Base-by-base conservation (phyloP, 306 rosid species). In the Fragaria ananassa region DNA sequence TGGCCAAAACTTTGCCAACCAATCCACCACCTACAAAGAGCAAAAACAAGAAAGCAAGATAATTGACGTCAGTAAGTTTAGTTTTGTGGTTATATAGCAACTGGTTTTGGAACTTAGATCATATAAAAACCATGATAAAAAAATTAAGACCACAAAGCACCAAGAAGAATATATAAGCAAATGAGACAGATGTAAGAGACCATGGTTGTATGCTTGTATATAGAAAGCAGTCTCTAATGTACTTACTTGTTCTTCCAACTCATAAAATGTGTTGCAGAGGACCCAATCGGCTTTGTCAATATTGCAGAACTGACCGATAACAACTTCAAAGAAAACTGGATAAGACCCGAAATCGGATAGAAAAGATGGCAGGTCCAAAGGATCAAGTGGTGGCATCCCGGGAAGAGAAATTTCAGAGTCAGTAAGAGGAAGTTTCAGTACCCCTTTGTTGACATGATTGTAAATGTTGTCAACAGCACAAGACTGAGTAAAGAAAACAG, bases 241-340 rank as follows among this genome's bases (percentile, higher is more conserved):
- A 41, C 42, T 15, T 8, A 88, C 93, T 91, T 85, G 78, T n/a
- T 80, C 77, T 75, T 92, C 96, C 9, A 92, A 85, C 84, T 76
- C 79, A 72, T 84, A 78, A 76, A 88, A 79, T 45, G 96, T 81
- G 70, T 85, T 89, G 86, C 82, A 85, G 68, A 90, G 86, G 72
- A 86, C 4, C 70, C 82, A 47, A 72, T 90, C 91, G 25, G 91
- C 89, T 71, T 79, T 57, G 39, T 83, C 68, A 0, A 81, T 31
- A 69, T 84, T 88, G 50, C 79, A 76, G 58, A 80, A 85, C 34
- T 90, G 97, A 76, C 75, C 84, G 60, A 87, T 65, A 45, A 83
- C 72, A 81, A 88, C 4, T 0, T 83, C 47, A 72, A 82, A 76
- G 71, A 83, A 85, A 10, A 88, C 77, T 1, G 90, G 96, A 49